These are phyloP conservation scores for Penicillium robsamsonii DNA, from an alignment of 495 filamentous ascomycete genomes.

Conservation along the genomic window DNA sequence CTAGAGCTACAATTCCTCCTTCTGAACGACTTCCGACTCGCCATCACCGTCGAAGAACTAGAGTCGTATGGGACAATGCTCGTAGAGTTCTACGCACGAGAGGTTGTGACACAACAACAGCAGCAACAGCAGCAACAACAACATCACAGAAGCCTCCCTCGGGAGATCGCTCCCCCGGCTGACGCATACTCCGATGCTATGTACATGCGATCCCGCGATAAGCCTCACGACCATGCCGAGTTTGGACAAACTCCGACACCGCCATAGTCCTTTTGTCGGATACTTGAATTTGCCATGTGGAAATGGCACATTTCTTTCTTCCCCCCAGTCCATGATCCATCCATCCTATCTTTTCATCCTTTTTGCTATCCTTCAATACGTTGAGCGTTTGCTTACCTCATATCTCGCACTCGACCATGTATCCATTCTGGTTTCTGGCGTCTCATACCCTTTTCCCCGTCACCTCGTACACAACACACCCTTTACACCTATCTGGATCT, in stretches of 20 bases:
- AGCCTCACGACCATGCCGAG: slow-evolving; percentile 29
- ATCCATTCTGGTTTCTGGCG: slow-evolving; percentile 19
- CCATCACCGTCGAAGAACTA: slow-evolving; percentile 90
- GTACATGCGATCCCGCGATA: slow-evolving; percentile 42
- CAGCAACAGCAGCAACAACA: slow-evolving; percentile 32
- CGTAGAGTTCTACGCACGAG: slow-evolving; percentile 94
- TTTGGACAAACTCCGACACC: slow-evolving; percentile 45
- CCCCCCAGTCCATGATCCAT: background rate
- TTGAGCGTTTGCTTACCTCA: slow-evolving; percentile 15
- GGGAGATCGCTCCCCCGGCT: slow-evolving; percentile 18
- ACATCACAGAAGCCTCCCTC: slow-evolving; percentile 24
- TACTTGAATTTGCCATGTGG: background rate
- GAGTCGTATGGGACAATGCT: slow-evolving; percentile 99
- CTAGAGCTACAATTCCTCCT: slow-evolving; percentile 95
- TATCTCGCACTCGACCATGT: slow-evolving; percentile 11
- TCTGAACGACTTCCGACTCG: slow-evolving; percentile 94
- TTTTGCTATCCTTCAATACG: slow-evolving; percentile 8
- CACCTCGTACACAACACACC: slow-evolving; percentile 11
- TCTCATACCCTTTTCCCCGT: slow-evolving; percentile 11
- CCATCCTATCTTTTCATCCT: background rate
- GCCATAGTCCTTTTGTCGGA: slow-evolving; percentile 25
- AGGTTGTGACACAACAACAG: slow-evolving; percentile 72
- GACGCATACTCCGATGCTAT: slow-evolving; percentile 35
- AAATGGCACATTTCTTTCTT: background rate
- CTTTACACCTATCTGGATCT: slow-evolving; percentile 7